These are phyloP conservation scores for Salix brachista DNA, from an alignment of 345 rosid genomes.

Conservation along the genomic window DNA sequence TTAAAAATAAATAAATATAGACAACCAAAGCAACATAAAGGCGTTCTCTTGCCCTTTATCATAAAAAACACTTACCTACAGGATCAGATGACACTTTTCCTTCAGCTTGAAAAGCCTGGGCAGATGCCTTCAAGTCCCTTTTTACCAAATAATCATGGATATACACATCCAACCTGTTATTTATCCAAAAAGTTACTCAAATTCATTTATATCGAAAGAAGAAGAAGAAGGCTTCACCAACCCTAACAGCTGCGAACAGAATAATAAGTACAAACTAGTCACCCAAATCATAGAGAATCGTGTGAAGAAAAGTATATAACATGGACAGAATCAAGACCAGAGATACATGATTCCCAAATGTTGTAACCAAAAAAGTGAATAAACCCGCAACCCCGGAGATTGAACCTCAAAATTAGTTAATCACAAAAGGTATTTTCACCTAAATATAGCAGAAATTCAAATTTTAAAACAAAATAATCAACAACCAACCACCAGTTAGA, in stretches of 20 bases:
- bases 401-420: background rate
- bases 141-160: constrained; percentile 94
- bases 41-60: background rate
- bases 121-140: constrained; percentile 91
- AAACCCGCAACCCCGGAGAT: background rate
- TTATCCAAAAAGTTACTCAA: background rate
- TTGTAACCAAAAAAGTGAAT: background rate
- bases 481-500: constrained; percentile 1
- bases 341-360: background rate
- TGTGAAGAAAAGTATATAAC: constrained; percentile 7
- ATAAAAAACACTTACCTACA: constrained; percentile 53
- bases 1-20: background rate
- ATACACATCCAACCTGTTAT: constrained; percentile 88
- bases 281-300: constrained; percentile 13
- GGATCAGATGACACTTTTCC: constrained; percentile 98
- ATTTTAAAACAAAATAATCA: background rate
- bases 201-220: background rate
- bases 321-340: constrained; percentile 14
- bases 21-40: background rate
- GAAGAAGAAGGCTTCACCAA: background rate
- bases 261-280: background rate
- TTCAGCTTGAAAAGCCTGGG: constrained; percentile 97
- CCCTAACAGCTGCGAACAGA: background rate
- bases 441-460: constrained; percentile 3
- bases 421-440: background rate